A percentile compares a stretch with the other conserved stretches of the same genome.
These are phyloP conservation scores for Wallemia ichthyophaga DNA, from an alignment of 1,284 basidiomycete species.

Conservation along the genomic window DNA sequence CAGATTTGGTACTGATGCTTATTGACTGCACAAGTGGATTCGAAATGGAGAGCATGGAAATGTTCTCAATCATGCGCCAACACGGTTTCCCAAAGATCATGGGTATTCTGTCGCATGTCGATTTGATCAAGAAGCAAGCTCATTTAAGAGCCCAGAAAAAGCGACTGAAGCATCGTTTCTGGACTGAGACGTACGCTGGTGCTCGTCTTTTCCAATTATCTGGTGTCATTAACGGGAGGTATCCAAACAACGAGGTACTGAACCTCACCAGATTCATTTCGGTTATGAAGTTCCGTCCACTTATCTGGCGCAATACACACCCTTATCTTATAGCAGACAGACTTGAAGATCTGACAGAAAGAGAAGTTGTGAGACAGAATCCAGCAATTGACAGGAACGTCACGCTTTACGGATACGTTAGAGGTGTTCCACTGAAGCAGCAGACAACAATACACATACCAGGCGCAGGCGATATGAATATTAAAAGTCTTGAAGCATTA, in stretches of 20 bases:
- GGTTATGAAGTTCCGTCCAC: conserved; percentile 94
- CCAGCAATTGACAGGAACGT: conserved; percentile 72
- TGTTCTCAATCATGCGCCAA: conserved; percentile 80
- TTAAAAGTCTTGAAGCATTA: conserved; percentile 42
- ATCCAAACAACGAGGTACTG: conserved; percentile 85
- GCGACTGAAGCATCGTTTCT: conserved; percentile 90
- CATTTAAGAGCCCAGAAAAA: conserved; percentile 79
- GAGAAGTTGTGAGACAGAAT: conserved; percentile 48
- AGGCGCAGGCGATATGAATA: conserved; percentile 60
- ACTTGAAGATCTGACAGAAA: conserved; percentile 72
- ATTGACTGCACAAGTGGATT: conserved; percentile 94
- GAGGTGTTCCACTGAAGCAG: conserved; percentile 56
- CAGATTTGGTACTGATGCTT: conserved; percentile 84
- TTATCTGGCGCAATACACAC: conserved; percentile 82
- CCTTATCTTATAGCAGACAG: conserved; percentile 91
- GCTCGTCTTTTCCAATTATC: conserved; percentile 96
- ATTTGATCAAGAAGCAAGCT: conserved; percentile 77
- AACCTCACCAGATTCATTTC: conserved; percentile 86
- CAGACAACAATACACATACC: conserved; percentile 78
- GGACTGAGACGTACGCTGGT: conserved; percentile 97
- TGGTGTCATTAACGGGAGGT: conserved; percentile 88
- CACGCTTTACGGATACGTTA: conserved; percentile 80
- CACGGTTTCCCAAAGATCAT: conserved; percentile 98
- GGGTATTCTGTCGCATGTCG: conserved; percentile 79
- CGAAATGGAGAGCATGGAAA: conserved; percentile 99